phyloP scores from a whole-genome alignment of 1,139 yeast species.

The Tardiomyces depauwii region DNA sequence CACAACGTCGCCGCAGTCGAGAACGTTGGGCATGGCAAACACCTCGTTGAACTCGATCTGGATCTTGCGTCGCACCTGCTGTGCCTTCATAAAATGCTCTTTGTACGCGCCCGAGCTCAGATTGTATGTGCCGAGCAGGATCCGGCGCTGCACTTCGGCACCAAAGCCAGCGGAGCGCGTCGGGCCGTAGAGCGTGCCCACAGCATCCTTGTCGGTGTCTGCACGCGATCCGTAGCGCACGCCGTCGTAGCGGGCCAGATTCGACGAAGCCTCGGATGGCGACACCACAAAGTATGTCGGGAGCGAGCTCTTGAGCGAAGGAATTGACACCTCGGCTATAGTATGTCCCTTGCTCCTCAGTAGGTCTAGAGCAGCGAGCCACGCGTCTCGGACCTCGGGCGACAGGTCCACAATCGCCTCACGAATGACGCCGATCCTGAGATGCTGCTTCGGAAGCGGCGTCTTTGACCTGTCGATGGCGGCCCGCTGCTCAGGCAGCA shows the following conservation, averaged over 20 bases:
- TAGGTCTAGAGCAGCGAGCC: conserved; percentile 35
- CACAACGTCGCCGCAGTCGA: conserved; percentile 17
- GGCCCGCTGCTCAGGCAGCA: conserved; percentile 27
- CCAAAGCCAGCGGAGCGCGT: conserved; percentile 68
- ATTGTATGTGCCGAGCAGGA: conserved; percentile 77
- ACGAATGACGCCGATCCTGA: conserved; percentile 57
- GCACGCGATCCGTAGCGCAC: conserved; percentile 64
- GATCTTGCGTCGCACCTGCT: conserved; percentile 47
- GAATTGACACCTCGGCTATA: conserved; percentile 54
- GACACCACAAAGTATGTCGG: conserved; percentile 82
- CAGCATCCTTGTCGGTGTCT: conserved; percentile 23
- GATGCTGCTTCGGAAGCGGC: conserved; percentile 9
- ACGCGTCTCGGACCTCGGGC: conserved; percentile 32
- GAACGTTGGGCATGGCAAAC: conserved; percentile 43
- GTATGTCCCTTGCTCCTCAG: conserved; percentile 43
- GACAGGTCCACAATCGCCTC: conserved; percentile 56
- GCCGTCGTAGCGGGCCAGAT: conserved; percentile 84
- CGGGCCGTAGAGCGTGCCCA: conserved; percentile 35
- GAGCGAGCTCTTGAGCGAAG: conserved; percentile 54
- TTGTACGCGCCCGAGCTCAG: conserved; percentile 63
- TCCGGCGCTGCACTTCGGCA: conserved; percentile 68
- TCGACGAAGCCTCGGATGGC: conserved; percentile 91
- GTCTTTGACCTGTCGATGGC: conserved; percentile 6
- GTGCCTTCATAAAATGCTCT: conserved; percentile 75
- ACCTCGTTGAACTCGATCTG: conserved; percentile 54